Conservation (phyloP, 306 rosid genomes). For the Cercis canadensis region DNA sequence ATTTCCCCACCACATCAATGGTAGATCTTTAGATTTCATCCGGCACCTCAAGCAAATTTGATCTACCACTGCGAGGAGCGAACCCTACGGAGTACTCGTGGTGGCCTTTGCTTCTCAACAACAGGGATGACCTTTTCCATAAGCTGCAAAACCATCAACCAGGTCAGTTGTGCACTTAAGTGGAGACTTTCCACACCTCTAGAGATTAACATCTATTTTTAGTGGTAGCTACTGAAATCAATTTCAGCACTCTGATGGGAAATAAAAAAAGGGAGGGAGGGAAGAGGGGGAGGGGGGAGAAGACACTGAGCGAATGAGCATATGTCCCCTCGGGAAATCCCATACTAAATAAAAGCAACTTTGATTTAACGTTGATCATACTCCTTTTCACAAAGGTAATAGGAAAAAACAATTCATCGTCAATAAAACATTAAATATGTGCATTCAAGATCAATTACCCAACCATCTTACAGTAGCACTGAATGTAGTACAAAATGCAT, state of each 20-base stretch:
- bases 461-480: not conserved
- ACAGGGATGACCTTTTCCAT: conserved; percentile 81
- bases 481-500: not conserved
- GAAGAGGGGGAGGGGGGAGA: no score
- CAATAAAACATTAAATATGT: conserved; percentile 1
- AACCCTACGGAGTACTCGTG: conserved; percentile 67
- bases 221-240: no score
- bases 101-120: conserved; percentile 73
- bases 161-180: conserved; percentile 24
- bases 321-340: not conserved
- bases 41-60: conserved; percentile 38
- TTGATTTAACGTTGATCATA: not conserved
- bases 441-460: conserved; percentile 21
- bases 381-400: conserved; percentile 1
- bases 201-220: no score
- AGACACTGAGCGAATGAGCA: no score
- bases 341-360: conserved; percentile 31
- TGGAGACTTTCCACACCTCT: no score
- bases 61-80: conserved; percentile 75
- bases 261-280: no score
- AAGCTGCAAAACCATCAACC: conserved; percentile 60
- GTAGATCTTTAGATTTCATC: conserved; percentile 20
- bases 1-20: conserved; percentile 16
- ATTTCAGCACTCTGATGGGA: no score
- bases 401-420: not conserved